These are phyloP conservation scores for Pseudisothecium myosuroides DNA, from an alignment of 225 moss, liverwort and hornwort genomes.

Conservation along the genomic window DNA sequence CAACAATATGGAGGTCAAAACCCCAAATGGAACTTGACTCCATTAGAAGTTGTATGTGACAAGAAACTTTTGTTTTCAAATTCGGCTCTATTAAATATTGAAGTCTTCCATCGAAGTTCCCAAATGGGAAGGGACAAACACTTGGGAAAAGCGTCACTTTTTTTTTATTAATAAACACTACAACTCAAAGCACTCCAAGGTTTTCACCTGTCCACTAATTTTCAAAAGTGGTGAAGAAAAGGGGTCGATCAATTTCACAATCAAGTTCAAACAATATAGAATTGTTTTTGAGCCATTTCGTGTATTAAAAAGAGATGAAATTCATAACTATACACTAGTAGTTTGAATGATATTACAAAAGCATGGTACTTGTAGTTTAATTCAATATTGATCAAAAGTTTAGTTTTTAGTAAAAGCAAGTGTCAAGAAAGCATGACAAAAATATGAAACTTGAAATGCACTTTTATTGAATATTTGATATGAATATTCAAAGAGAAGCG, in stretches of 20 bases:
- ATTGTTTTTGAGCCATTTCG: neutral
- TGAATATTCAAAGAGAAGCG: fast-evolving
- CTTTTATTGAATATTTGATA: neutral
- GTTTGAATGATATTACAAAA: neutral
- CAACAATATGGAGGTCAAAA: neutral
- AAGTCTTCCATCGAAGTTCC: neutral
- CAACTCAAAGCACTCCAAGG: neutral
- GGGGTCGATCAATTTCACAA: neutral
- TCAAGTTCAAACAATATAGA: neutral
- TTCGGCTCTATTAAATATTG: neutral
- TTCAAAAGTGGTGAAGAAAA: neutral
- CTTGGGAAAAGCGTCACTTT: neutral
- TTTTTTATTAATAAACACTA: neutral
- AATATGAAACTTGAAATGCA: neutral
- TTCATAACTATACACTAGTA: neutral
- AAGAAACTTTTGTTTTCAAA: neutral
- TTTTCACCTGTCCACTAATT: neutral
- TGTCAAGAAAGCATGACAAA: neutral
- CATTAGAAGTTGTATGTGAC: neutral
- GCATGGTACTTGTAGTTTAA: neutral
- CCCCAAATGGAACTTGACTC: neutral
- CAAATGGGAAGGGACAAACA: neutral
- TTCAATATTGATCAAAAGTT: neutral
- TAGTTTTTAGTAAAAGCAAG: neutral
- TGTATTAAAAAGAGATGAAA: neutral